A percentile compares a stretch with the other conserved stretches of the same genome.
Conservation (phyloP, 768 basidiomycete species). For the Pholiota microspora region DNA sequence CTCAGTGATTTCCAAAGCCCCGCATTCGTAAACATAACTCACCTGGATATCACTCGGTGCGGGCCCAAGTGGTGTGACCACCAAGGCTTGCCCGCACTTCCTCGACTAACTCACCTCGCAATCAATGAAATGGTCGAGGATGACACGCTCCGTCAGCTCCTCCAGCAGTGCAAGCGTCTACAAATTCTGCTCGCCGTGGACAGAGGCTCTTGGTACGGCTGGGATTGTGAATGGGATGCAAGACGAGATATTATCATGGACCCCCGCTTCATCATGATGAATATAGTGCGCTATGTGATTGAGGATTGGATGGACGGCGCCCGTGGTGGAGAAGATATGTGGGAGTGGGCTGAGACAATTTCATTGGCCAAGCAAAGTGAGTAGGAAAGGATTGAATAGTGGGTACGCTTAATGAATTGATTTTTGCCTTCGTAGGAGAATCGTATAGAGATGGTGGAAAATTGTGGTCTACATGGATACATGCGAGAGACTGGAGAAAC, state of each 20-base stretch:
- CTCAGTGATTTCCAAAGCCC: slow-evolving; percentile 3
- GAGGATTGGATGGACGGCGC: slow-evolving; percentile 6
- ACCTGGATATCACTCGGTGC: slow-evolving; percentile 9
- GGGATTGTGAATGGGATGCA: neutral
- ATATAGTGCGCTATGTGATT: neutral
- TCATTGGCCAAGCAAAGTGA: slow-evolving; percentile 2
- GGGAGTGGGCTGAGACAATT: slow-evolving; percentile 10
- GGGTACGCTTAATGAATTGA: neutral
- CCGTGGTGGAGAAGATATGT: slow-evolving; percentile 8
- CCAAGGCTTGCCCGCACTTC: neutral
- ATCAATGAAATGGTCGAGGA: slow-evolving; percentile 6
- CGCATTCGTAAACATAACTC: neutral
- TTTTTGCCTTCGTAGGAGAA: neutral
- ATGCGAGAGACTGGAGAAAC: neutral
- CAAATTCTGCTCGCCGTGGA: slow-evolving; percentile 1
- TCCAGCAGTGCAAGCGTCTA: slow-evolving; percentile 1
- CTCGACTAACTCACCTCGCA: slow-evolving; percentile 10
- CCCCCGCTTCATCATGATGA: slow-evolving; percentile 10
- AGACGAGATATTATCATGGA: neutral
- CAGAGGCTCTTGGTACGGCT: neutral
- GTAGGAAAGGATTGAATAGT: neutral
- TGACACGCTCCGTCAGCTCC: neutral
- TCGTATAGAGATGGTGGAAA: neutral
- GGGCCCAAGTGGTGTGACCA: neutral
- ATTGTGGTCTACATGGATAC: neutral